These are phyloP conservation scores for Penicillium glabrum DNA, from an alignment of 2,329 filamentous ascomycete genomes.

Conservation along the genomic window DNA sequence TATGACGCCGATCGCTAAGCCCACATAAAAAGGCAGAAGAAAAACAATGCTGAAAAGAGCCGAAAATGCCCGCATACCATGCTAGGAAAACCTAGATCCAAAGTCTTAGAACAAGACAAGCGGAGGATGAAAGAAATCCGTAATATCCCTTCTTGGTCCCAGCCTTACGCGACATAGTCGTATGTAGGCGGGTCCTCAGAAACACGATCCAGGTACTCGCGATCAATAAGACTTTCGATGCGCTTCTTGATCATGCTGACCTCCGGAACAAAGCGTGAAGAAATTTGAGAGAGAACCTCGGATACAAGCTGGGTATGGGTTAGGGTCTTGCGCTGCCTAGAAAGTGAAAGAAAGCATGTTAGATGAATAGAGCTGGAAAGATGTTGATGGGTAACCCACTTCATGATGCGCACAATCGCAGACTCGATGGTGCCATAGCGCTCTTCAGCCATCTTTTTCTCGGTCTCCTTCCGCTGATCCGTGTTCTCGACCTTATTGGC, in stretches of 20 bases:
- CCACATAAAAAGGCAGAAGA: background rate
- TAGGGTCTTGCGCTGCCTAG: constrained; percentile 50
- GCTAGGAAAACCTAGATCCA: background rate
- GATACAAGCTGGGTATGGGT: constrained; percentile 51
- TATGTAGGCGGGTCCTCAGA: constrained; percentile 47
- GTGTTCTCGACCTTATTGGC: constrained; percentile 81
- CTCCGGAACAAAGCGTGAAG: constrained; percentile 51
- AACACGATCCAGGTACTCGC: constrained; percentile 52
- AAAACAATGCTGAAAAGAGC: background rate
- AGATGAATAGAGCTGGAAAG: background rate
- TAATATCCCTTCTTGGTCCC: background rate
- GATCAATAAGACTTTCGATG: constrained; percentile 55
- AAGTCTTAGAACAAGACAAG: background rate
- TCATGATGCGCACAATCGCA: constrained; percentile 55
- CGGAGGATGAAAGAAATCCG: background rate
- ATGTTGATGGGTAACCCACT: constrained; percentile 34
- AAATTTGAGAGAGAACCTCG: constrained; percentile 51
- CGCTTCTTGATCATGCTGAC: constrained; percentile 55
- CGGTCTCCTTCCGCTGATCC: constrained; percentile 54
- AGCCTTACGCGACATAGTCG: constrained; percentile 42
- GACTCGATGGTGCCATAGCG: constrained; percentile 52
- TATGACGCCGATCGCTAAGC: constrained; percentile 26
- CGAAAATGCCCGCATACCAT: background rate
- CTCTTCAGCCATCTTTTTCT: constrained; percentile 52
- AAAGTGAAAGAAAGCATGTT: background rate